phyloP scores from a whole-genome alignment of 441 rosid genomes.

The Euphorbia schlechtendalii region DNA sequence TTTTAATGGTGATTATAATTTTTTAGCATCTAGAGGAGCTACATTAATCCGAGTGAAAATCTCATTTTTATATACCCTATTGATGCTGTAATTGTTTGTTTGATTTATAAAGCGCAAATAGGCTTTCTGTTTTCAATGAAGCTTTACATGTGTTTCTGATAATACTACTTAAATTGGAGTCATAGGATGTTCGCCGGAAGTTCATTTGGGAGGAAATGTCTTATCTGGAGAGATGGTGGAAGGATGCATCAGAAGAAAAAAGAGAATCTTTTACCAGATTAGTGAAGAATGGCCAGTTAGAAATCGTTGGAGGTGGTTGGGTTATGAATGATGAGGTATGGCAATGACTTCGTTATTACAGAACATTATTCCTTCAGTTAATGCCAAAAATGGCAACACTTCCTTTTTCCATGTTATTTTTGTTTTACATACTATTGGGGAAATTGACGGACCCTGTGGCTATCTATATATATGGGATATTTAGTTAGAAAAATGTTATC shows the following conservation, averaged over 20 bases:
- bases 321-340: conserved; percentile 99
- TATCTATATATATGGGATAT: not conserved
- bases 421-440: not conserved
- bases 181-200: conserved; percentile 75
- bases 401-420: not conserved
- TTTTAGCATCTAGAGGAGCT: conserved; percentile 1
- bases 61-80: not conserved
- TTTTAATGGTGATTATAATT: no score
- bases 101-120: no score
- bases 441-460: not conserved
- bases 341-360: conserved; percentile 5
- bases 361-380: not conserved
- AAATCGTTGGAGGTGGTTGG: conserved; percentile 99
- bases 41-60: not conserved
- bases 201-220: conserved; percentile 99
- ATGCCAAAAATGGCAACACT: not conserved
- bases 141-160: not conserved
- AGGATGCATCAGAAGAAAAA: conserved; percentile 63
- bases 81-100: not conserved
- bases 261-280: conserved; percentile 60
- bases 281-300: conserved; percentile 88
- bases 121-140: not conserved
- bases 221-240: conserved; percentile 98
- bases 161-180: conserved; percentile 11
- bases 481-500: not conserved